phyloP scores from a whole-genome alignment of 2,329 filamentous ascomycete genomes.

The Coniochaeta sp. region DNA sequence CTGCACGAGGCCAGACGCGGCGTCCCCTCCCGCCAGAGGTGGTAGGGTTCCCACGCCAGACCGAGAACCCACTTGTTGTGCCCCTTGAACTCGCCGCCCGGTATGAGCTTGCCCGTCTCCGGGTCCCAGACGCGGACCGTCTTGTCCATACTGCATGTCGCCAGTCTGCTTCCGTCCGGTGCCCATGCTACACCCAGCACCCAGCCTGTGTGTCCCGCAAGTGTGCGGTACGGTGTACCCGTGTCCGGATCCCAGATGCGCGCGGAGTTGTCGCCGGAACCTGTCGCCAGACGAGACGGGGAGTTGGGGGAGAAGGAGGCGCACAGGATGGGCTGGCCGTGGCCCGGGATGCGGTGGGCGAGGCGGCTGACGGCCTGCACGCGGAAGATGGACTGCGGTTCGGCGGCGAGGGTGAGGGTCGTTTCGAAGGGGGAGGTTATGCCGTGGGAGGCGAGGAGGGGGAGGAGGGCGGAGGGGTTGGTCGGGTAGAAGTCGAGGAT shows the following conservation, averaged over 20 bases:
- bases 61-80: slow-evolving; percentile 87
- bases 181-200: slow-evolving; percentile 84
- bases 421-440: slow-evolving; percentile 10
- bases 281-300: slow-evolving; percentile 74
- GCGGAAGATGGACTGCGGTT: slow-evolving; percentile 87
- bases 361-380: slow-evolving; percentile 89
- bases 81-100: slow-evolving; percentile 63
- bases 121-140: slow-evolving; percentile 87
- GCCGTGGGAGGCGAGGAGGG: slow-evolving; percentile 3
- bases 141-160: slow-evolving; percentile 90
- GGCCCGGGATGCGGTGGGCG: slow-evolving; percentile 80
- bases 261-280: slow-evolving; percentile 85
- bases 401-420: slow-evolving; percentile 46
- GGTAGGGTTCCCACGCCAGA: slow-evolving; percentile 89
- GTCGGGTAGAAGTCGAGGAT: slow-evolving; percentile 8
- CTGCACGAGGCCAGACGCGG: slow-evolving; percentile 79
- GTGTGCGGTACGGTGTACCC: slow-evolving; percentile 76
- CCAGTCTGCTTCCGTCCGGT: slow-evolving; percentile 72
- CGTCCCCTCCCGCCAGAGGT: slow-evolving; percentile 67
- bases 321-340: slow-evolving; percentile 83
- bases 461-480: slow-evolving; percentile 4
- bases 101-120: slow-evolving; percentile 66
- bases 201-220: slow-evolving; percentile 86
- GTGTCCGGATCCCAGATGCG: slow-evolving; percentile 94
- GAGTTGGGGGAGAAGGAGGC: slow-evolving; percentile 77